Base-by-base conservation (phyloP, 495 filamentous ascomycete genomes). In the Achaetomiella virescens region DNA sequence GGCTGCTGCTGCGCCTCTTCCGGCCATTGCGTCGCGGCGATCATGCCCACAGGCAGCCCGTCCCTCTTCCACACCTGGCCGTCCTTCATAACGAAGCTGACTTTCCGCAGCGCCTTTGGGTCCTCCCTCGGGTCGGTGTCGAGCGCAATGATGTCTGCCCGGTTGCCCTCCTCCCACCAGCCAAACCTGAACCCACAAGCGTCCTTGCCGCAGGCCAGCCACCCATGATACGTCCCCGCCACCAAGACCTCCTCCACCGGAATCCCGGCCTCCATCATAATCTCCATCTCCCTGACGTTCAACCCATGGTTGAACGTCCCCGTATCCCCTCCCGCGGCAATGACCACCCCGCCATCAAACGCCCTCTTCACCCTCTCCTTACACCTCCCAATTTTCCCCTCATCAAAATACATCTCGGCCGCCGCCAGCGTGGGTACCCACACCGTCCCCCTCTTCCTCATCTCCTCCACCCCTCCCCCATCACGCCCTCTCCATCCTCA, bases 21-120 rank as follows among this genome's bases (percentile, higher is more conserved):
- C 14, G 57, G 54, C 60, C 64, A 69, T 42, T 55, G 24, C n/a
- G 61, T 45, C 4, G 41, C 25, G 11, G 20, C 3, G 3, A 63
- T 42, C 58, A 65, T 61, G 37, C 45, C 58, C 15, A 58, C 55
- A 33, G 66, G 48, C 14, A 37, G 25, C 0, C 64, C 66, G 21
- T 69, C 54, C 36, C 36, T 25, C 48, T 69, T 69, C 66, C 75
- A 78, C 14, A 78, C 67, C 46, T 52, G 61, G 2, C 67, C 76
- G 51, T 79, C 75, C 54, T 79, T 79, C 77, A 81, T 79, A 17
- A 79, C 77, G 58, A 78, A 79, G 45, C 61, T 65, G 27, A 79
- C 75, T 51, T 70, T 74, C 49, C 77, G 66, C 33, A 80, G 52
- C 20, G 74, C 73, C 31, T 61, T 58, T 0, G 49, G 24, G 22